These are phyloP conservation scores for Nidula microcarpa DNA, from an alignment of 768 basidiomycete genomes.

Conservation along the genomic window DNA sequence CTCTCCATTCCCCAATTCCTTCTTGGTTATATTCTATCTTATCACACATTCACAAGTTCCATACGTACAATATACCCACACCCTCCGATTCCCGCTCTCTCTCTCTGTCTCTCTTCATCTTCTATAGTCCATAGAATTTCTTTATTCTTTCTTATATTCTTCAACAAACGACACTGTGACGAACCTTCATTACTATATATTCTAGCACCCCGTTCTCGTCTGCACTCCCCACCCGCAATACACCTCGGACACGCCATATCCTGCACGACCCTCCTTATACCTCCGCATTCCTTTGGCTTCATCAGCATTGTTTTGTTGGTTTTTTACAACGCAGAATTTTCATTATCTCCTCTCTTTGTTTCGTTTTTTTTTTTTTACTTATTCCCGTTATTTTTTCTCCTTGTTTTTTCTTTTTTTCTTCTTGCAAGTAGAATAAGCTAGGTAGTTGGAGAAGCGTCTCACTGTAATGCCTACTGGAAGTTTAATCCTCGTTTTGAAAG, in stretches of 20 bases:
- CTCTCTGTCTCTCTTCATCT: background rate
- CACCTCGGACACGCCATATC: too few species aligned
- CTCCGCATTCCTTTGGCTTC: too few species aligned
- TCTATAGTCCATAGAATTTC: background rate
- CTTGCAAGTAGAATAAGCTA: constrained; percentile 4
- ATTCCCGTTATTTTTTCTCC: background rate
- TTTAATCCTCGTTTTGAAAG: background rate
- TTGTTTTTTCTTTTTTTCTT: background rate
- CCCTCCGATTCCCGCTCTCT: background rate
- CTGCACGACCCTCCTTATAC: too few species aligned
- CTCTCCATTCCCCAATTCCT: background rate
- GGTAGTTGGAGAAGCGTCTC: constrained; percentile 2
- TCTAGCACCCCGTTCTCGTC: background rate
- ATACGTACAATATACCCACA: background rate
- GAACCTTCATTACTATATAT: background rate
- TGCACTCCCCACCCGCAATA: background rate
- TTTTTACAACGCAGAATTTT: too few species aligned
- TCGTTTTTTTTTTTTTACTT: background rate
- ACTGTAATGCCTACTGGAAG: constrained; percentile 1
- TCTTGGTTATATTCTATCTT: background rate
- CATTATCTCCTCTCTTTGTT: background rate
- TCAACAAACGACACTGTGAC: background rate
- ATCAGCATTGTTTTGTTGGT: too few species aligned
- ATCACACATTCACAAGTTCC: background rate
- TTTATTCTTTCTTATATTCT: background rate